These are phyloP conservation scores for Kurtzmaniella natalensis DNA, from an alignment of 1,139 yeast genomes.

Conservation along the genomic window DNA sequence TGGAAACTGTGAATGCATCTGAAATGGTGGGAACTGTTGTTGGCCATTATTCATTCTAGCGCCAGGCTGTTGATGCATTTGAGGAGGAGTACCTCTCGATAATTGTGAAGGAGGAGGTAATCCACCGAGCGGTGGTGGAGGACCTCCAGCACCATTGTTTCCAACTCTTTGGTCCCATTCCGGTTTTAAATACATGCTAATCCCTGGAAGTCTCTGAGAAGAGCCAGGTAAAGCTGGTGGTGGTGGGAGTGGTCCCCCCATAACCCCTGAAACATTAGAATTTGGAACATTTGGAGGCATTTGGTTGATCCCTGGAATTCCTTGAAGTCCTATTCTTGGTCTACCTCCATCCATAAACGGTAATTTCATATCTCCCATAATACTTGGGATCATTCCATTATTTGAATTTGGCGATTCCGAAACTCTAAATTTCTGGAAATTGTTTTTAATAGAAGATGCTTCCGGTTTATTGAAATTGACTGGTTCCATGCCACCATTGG, in stretches of 20 bases:
- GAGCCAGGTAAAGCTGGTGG: background rate
- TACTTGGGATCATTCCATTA: background rate
- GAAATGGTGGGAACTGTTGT: conserved; percentile 3
- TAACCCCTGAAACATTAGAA: too few species aligned
- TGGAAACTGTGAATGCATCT: conserved; percentile 2
- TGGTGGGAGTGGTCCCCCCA: background rate
- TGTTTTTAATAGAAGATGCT: conserved; percentile 6
- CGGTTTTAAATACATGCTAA: conserved; percentile 5
- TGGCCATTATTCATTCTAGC: conserved; percentile 1
- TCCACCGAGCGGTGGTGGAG: conserved; percentile 1
- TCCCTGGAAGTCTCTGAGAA: conserved; percentile 5
- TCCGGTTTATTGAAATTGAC: conserved; percentile 8
- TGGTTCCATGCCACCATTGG: conserved; percentile 2
- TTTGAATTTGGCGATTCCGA: conserved; percentile 4
- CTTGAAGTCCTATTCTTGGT: background rate
- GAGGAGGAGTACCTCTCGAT: conserved; percentile 2
- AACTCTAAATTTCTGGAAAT: conserved; percentile 7
- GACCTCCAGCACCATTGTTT: too few species aligned
- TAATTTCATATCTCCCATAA: conserved; percentile 1
- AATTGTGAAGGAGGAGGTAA: conserved; percentile 2
- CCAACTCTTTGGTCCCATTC: conserved; percentile 6
- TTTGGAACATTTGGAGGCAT: too few species aligned
- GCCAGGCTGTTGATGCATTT: conserved; percentile 2
- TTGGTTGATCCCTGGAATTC: too few species aligned
- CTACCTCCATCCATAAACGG: conserved; percentile 1